Evolutionary conservation across 257 asterid species (phyloP).

Genomic region (Craterostigma plantagineum): DNA sequence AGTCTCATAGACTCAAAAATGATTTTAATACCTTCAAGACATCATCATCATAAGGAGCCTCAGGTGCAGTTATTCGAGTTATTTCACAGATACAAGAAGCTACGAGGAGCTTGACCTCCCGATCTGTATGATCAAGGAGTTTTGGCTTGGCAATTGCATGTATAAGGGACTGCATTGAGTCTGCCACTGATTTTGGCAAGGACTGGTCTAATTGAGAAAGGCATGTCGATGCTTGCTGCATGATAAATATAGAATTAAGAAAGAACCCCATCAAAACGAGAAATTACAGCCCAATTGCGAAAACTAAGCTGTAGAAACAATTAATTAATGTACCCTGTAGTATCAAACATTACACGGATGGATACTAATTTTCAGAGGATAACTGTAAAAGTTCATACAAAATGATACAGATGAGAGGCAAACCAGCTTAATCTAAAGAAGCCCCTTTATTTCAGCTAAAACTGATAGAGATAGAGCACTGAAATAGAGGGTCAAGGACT

Average conservation of each 20-base stretch:
- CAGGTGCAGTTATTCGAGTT: slow-evolving; percentile 94
- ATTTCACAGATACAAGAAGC: slow-evolving; percentile 95
- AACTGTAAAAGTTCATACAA: too few species aligned
- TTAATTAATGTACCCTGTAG: neutral
- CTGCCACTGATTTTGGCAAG: slow-evolving; percentile 57
- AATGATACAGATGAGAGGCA: too few species aligned
- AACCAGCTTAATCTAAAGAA: too few species aligned
- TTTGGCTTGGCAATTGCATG: slow-evolving; percentile 70
- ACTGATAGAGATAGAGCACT: too few species aligned
- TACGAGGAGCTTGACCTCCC: slow-evolving; percentile 80
- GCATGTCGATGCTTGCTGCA: slow-evolving; percentile 80
- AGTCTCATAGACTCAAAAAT: slow-evolving; percentile 8
- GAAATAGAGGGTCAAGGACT: too few species aligned
- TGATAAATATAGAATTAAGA: slow-evolving; percentile 9
- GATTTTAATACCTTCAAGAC: slow-evolving; percentile 43
- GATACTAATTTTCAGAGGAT: too few species aligned
- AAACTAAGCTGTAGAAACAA: neutral
- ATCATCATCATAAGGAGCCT: slow-evolving; percentile 83
- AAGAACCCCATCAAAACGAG: slow-evolving; percentile 11
- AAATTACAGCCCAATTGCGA: neutral
- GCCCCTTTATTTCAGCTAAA: too few species aligned
- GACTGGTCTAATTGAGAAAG: slow-evolving; percentile 87
- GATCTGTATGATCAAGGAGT: slow-evolving; percentile 82
- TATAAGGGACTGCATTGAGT: slow-evolving; percentile 67
- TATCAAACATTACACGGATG: too few species aligned